phyloP scores from a whole-genome alignment of 345 rosid species.

The Syzygium oleosum region DNA sequence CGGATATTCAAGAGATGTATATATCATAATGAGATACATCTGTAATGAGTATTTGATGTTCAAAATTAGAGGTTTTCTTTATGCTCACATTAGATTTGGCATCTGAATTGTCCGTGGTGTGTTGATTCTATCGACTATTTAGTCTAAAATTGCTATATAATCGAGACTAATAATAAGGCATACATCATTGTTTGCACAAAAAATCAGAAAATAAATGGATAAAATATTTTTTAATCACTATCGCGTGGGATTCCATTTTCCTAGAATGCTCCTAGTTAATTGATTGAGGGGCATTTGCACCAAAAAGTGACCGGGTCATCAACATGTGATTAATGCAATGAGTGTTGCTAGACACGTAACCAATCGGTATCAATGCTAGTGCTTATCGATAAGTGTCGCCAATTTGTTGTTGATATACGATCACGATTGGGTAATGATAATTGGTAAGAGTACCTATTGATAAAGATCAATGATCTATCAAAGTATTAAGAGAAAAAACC shows the following conservation, averaged over 20 bases:
- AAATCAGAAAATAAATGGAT: too few species aligned
- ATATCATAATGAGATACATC: too few species aligned
- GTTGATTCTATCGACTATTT: not conserved
- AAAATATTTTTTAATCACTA: too few species aligned
- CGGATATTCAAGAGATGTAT: too few species aligned
- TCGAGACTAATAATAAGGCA: too few species aligned
- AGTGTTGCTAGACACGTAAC: not conserved
- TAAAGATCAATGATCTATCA: not conserved
- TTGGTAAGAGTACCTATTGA: too few species aligned
- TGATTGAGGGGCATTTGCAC: not conserved
- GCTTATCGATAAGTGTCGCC: not conserved
- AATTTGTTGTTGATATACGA: not conserved
- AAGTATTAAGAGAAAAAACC: fast-evolving
- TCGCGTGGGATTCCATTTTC: not conserved
- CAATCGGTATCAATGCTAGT: not conserved
- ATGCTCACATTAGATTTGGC: not conserved
- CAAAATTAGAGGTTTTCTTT: too few species aligned
- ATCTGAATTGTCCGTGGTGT: too few species aligned
- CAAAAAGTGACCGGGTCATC: not conserved
- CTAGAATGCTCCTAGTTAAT: not conserved
- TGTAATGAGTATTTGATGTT: not conserved
- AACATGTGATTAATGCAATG: not conserved
- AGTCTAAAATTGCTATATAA: not conserved
- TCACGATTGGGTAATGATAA: not conserved
- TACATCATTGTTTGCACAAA: not conserved